Percentiles rank a stretch among this genome's conserved stretches.
Evolutionary conservation across 129 eudicot species (phyloP).

Genomic region (Artemisia annua): DNA sequence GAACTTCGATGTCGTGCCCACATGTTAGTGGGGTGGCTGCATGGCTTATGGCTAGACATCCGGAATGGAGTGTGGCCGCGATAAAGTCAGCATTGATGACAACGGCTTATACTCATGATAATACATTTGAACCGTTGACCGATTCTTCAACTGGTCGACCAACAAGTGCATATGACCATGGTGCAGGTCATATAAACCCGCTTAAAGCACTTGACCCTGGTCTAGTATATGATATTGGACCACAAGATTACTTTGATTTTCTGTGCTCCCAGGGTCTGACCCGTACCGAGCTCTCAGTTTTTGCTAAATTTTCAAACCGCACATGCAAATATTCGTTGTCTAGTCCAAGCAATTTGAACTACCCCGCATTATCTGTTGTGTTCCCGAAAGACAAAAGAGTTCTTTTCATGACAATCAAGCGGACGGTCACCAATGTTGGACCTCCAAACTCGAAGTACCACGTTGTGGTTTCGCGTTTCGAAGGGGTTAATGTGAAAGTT

Average conservation of each 20-base stretch:
- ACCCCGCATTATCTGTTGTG: conserved; percentile 64
- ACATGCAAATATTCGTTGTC: conserved; percentile 35
- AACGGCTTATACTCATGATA: conserved; percentile 63
- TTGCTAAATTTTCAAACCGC: conserved; percentile 47
- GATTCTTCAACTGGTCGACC: conserved; percentile 52
- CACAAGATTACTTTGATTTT: conserved; percentile 65
- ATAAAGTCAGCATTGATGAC: conserved; percentile 88
- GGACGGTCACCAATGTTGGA: conserved; percentile 73
- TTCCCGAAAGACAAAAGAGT: conserved; percentile 35
- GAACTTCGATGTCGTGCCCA: conserved; percentile 84
- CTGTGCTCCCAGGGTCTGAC: conserved; percentile 58
- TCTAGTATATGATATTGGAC: conserved; percentile 51
- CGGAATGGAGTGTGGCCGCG: conserved; percentile 72
- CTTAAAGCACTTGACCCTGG: conserved; percentile 61
- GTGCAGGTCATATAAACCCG: conserved; percentile 83
- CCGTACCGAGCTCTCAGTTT: conserved; percentile 39
- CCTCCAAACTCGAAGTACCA: conserved; percentile 47
- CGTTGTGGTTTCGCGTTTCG: conserved; percentile 47
- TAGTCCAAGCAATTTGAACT: conserved; percentile 51
- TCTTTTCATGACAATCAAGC: conserved; percentile 30
- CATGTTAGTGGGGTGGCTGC: conserved; percentile 82
- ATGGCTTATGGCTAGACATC: conserved; percentile 56
- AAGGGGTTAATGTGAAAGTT: conserved; percentile 55
- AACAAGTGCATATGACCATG: conserved; percentile 64
- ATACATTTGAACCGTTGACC: conserved; percentile 29